These are phyloP conservation scores for Lentinus brumalis DNA, from an alignment of 768 basidiomycete species.

Conservation along the genomic window DNA sequence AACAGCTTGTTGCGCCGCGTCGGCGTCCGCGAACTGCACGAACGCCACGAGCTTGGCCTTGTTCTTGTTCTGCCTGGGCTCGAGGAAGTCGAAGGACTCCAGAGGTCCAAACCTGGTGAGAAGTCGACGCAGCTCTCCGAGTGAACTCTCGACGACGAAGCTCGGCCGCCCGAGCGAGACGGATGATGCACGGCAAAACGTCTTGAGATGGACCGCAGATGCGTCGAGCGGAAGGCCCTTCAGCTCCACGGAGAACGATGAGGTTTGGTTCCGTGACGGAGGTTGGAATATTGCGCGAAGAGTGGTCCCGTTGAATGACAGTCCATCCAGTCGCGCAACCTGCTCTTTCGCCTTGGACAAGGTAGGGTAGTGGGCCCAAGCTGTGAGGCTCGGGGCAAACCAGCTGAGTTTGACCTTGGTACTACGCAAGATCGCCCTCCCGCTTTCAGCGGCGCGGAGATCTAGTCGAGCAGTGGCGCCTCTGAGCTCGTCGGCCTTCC, in stretches of 20 bases:
- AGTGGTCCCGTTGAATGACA: conserved; percentile 39
- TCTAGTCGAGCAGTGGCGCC: conserved; percentile 34
- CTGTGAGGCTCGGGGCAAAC: conserved; percentile 44
- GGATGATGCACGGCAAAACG: conserved; percentile 35
- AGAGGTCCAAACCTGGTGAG: conserved; percentile 41
- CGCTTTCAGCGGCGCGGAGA: conserved; percentile 24
- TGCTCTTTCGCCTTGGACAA: conserved; percentile 46
- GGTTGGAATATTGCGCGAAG: conserved; percentile 42
- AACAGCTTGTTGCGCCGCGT: conserved; percentile 38
- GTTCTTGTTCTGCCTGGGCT: conserved; percentile 21
- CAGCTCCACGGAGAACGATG: conserved; percentile 46
- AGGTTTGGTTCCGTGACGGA: conserved; percentile 33
- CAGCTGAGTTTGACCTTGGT: conserved; percentile 45
- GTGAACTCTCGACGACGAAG: conserved; percentile 35
- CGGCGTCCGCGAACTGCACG: conserved; percentile 40
- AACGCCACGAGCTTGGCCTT: conserved; percentile 43
- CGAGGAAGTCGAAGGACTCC: conserved; percentile 40
- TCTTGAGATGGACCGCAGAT: conserved; percentile 35
- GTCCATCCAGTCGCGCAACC: conserved; percentile 42
- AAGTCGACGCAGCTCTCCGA: conserved; percentile 35
- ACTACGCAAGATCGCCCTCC: conserved; percentile 23
- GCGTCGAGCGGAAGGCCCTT: conserved; percentile 43
- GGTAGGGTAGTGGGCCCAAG: conserved; percentile 49
- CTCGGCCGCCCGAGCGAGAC: conserved; percentile 31
- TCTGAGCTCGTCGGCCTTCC: conserved; percentile 21